These are phyloP conservation scores for Pneumocystis oryctolagi DNA, from an alignment of 1,139 yeast species.

Conservation along the genomic window DNA sequence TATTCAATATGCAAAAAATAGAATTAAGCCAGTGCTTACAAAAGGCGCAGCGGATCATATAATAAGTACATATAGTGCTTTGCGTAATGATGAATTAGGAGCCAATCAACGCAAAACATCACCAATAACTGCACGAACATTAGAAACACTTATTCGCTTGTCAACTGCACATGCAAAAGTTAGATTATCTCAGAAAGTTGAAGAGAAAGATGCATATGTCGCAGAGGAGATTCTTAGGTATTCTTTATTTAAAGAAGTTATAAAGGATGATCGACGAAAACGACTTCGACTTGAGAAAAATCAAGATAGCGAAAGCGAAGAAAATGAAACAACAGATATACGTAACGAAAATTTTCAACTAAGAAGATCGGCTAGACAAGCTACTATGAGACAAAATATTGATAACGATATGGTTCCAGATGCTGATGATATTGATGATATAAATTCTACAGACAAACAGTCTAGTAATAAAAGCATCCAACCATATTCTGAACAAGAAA, in stretches of 20 bases:
- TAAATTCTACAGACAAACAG: conserved; percentile 16
- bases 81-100: conserved; percentile 68
- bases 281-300: conserved; percentile 18
- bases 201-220: conserved; percentile 62
- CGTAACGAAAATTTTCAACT: conserved; percentile 3
- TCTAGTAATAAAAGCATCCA: conserved; percentile 16
- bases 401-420: conserved; percentile 12
- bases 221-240: conserved; percentile 77
- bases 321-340: conserved; percentile 22
- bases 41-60: conserved; percentile 68
- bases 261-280: conserved; percentile 23
- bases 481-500: conserved; percentile 9
- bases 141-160: conserved; percentile 88
- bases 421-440: conserved; percentile 8
- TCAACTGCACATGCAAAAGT: conserved; percentile 96
- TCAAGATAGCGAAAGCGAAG: conserved; percentile 19
- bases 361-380: conserved; percentile 1
- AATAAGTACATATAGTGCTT: conserved; percentile 60
- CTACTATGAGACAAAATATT: conserved; percentile 10
- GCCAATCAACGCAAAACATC: conserved; percentile 69
- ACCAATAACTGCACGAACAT: conserved; percentile 94
- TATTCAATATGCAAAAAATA: conserved; percentile 82
- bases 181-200: conserved; percentile 61
- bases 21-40: conserved; percentile 70
- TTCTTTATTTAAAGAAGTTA: conserved; percentile 69